Evolutionary conservation across 2,329 filamentous ascomycete genomes (phyloP).

Genomic region (Sclerotiophoma versabilis): DNA sequence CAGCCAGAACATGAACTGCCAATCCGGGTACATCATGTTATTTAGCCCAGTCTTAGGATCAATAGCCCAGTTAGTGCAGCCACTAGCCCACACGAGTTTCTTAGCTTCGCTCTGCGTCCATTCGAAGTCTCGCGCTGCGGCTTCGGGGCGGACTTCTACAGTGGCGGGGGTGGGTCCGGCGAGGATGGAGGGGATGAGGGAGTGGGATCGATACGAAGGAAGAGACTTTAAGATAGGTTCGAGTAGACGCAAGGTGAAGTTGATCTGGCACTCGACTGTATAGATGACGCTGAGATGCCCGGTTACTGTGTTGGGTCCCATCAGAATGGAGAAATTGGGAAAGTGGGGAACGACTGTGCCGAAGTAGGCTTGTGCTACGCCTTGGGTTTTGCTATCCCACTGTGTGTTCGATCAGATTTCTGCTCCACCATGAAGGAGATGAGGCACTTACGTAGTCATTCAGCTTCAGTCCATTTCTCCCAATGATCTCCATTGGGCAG

Average conservation of each 20-base stretch:
- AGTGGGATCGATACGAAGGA: slow-evolving; percentile 32
- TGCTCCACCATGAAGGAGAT: not conserved
- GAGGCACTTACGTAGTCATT: slow-evolving; percentile 44
- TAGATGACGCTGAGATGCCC: slow-evolving; percentile 61
- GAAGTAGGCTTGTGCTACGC: slow-evolving; percentile 55
- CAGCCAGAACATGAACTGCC: slow-evolving; percentile 59
- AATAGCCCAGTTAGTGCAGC: slow-evolving; percentile 62
- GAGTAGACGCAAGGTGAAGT: slow-evolving; percentile 55
- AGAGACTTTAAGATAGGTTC: slow-evolving; percentile 50
- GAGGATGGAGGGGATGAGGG: slow-evolving; percentile 33
- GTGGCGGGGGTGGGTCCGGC: slow-evolving; percentile 26
- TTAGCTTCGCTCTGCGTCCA: slow-evolving; percentile 54
- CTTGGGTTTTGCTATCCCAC: slow-evolving; percentile 50
- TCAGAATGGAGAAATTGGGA: slow-evolving; percentile 35
- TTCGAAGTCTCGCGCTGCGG: slow-evolving; percentile 46
- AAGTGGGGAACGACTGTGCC: slow-evolving; percentile 56
- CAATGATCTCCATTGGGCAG: slow-evolving; percentile 57
- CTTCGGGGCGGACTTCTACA: slow-evolving; percentile 48
- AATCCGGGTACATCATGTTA: slow-evolving; percentile 62
- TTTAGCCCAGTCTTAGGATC: slow-evolving; percentile 57
- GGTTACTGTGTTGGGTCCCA: slow-evolving; percentile 52
- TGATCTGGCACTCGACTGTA: slow-evolving; percentile 61
- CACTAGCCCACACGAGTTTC: slow-evolving; percentile 57
- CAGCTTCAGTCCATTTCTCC: slow-evolving; percentile 51
- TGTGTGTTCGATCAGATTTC: slow-evolving; percentile 21